phyloP scores from a whole-genome alignment of 192 early-diverging fungal species.

The Funneliformis geosporum region DNA sequence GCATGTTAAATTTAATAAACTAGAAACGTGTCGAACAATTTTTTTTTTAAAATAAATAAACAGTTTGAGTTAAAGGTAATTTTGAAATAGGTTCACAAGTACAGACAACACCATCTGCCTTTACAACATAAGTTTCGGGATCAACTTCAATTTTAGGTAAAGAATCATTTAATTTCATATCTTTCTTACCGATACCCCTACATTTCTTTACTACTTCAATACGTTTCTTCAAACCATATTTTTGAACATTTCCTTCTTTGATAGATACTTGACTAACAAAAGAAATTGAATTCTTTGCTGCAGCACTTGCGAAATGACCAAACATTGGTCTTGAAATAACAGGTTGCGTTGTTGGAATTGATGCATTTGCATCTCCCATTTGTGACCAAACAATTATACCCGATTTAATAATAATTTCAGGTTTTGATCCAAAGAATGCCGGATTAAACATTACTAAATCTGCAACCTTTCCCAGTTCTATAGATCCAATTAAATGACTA shows the following conservation, averaged over 20 bases:
- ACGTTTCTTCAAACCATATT: conserved; percentile 69
- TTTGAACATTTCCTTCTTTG: conserved; percentile 50
- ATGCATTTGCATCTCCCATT: conserved; percentile 95
- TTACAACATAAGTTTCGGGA: conserved; percentile 90
- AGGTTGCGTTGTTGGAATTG: conserved; percentile 94
- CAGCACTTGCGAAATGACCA: conserved; percentile 65
- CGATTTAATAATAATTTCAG: conserved; percentile 84
- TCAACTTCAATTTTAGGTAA: conserved; percentile 82
- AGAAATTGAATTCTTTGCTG: conserved; percentile 62
- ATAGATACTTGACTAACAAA: conserved; percentile 85
- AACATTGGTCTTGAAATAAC: conserved; percentile 85
- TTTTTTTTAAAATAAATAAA: conserved; percentile 58
- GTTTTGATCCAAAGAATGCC: conserved; percentile 86
- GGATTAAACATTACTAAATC: conserved; percentile 89
- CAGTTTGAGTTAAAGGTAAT: conserved; percentile 71
- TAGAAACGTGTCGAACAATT: background rate
- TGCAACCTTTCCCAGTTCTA: conserved; percentile 93
- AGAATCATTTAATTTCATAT: conserved; percentile 84
- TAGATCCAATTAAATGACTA: conserved; percentile 85
- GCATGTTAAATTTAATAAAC: too few relatives aligned
- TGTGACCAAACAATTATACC: conserved; percentile 81
- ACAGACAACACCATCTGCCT: conserved; percentile 68
- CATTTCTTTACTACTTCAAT: conserved; percentile 74
- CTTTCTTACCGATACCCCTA: conserved; percentile 75
- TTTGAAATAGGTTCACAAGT: conserved; percentile 66